Evolutionary conservation across 2,329 filamentous ascomycete genomes (phyloP).

Genomic region (Colletotrichum liaoningense): DNA sequence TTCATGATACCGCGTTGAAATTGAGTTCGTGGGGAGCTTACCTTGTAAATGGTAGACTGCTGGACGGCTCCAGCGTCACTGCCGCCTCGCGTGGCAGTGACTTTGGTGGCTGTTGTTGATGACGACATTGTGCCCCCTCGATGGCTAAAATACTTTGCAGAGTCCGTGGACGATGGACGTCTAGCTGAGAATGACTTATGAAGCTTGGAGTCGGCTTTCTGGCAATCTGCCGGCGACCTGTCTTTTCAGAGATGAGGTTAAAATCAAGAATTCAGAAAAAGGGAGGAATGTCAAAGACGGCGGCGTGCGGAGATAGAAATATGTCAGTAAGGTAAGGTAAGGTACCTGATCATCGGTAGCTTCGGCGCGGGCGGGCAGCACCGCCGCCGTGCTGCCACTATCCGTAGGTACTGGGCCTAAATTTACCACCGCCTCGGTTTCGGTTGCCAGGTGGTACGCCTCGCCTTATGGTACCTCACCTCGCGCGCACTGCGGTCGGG

Average conservation of each 20-base stretch:
- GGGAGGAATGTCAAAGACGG: neutral
- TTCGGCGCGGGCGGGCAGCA: conserved; percentile 19
- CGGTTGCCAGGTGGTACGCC: neutral
- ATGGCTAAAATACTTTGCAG: neutral
- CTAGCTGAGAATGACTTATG: too few species aligned
- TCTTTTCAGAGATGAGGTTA: neutral
- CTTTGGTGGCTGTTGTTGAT: conserved; percentile 33
- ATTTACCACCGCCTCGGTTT: conserved; percentile 3
- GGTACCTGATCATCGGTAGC: conserved; percentile 13
- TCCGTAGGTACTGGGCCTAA: neutral
- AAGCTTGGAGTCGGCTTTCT: neutral
- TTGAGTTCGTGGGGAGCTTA: conserved; percentile 27
- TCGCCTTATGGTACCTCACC: conserved; percentile 1
- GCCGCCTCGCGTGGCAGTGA: conserved; percentile 24
- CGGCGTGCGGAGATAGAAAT: conserved; percentile 17
- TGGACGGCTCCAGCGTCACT: conserved; percentile 17
- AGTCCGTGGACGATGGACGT: neutral
- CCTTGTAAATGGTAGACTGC: conserved; percentile 41
- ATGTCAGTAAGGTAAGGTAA: conserved; percentile 19
- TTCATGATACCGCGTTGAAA: neutral
- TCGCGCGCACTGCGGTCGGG: conserved; percentile 17
- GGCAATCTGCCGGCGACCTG: neutral
- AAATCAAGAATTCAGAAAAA: neutral
- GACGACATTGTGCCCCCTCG: conserved; percentile 32
- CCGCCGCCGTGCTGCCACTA: neutral